Percentiles rank a stretch among this genome's conserved stretches.
phyloP scores from a whole-genome alignment of 805 yeast species.

The Metschnikowia chrysomelidarum region DNA sequence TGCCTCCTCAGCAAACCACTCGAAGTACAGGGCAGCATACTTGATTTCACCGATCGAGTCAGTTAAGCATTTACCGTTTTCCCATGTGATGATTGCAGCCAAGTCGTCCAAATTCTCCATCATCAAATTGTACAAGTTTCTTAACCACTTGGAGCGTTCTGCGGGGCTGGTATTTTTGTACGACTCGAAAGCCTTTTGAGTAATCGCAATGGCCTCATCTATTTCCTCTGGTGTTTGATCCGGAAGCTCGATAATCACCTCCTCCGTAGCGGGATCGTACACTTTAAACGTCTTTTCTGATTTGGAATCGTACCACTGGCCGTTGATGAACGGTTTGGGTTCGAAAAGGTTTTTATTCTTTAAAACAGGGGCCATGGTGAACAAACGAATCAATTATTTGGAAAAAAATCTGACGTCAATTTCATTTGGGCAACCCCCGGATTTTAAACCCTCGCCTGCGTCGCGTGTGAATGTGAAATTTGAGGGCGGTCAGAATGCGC shows the following conservation, averaged over 20 bases:
- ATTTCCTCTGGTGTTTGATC: constrained; percentile 47
- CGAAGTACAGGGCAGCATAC: constrained; percentile 53
- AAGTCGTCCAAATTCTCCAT: constrained; percentile 55
- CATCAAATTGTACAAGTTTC: constrained; percentile 51
- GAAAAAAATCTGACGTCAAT: no score
- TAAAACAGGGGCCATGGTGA: constrained; percentile 20
- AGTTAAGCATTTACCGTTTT: constrained; percentile 56
- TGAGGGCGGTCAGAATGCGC: no score
- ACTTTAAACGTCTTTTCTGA: constrained; percentile 38
- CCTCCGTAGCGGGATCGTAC: constrained; percentile 40
- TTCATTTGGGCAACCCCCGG: no score
- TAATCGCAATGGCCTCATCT: constrained; percentile 46
- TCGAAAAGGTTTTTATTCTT: constrained; percentile 36
- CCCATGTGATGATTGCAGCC: constrained; percentile 56
- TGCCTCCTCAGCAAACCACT: constrained; percentile 53
- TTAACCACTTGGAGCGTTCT: constrained; percentile 49
- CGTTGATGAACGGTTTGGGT: constrained; percentile 36
- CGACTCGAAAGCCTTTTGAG: constrained; percentile 44
- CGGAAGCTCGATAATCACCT: constrained; percentile 34
- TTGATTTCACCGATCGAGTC: constrained; percentile 56
- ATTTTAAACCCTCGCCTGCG: no score
- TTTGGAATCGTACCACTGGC: constrained; percentile 38
- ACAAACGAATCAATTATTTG: no score
- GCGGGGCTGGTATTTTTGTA: constrained; percentile 49
- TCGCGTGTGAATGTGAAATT: no score